Evolutionary conservation across 805 yeast species (phyloP), one percentile per base, ranked within the genome.

Genomic region (Ogataea paraovalis): DNA sequence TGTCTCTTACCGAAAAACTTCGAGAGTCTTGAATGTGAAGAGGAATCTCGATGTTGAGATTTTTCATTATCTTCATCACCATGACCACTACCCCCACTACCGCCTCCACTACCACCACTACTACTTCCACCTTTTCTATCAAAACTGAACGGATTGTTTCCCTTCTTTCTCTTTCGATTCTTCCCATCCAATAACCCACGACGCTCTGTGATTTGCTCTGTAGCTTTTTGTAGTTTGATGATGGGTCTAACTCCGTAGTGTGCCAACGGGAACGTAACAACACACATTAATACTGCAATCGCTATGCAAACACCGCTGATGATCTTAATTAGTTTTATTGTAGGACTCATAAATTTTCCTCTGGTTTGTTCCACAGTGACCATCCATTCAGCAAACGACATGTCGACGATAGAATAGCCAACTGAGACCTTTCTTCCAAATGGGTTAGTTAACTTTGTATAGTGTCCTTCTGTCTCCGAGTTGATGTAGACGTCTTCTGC

Each of bases 241-340:
- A 90, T 88, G 0, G 97, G 97, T 53, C 86, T 68, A 5, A 89
- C 91, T 32, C 91, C 89, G 72, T 82, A 85, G 49, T 87, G 89
- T 0, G 96, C 89, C 45, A 90, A 65, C 4, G 94, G 91, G 62
- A 89, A 78, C 1, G 96, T 87, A n/a, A 87, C 62, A 1, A 87
- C 50, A 54, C 87, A 80, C 72, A 88, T 80, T 52, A 85, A 76
- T 0, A 71, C 87, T 3, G 94, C 94, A 19, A 86, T 79, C 1
- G 87, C 95, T 34, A 90, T 70, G 21, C 87, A 88, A 1, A 87
- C 83, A 4, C 94, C 95, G 40, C 83, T 75, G 49, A 87, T 83
- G 43, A 90, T 84, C 53, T 79, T 79, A 1, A 83, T 75, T 37
- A 90, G 66, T 52, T 74, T 76, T 2, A 53, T 67, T 4, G 84